Base-by-base conservation (phyloP, 768 basidiomycete genomes). In the Exsudoporus frostii region DNA sequence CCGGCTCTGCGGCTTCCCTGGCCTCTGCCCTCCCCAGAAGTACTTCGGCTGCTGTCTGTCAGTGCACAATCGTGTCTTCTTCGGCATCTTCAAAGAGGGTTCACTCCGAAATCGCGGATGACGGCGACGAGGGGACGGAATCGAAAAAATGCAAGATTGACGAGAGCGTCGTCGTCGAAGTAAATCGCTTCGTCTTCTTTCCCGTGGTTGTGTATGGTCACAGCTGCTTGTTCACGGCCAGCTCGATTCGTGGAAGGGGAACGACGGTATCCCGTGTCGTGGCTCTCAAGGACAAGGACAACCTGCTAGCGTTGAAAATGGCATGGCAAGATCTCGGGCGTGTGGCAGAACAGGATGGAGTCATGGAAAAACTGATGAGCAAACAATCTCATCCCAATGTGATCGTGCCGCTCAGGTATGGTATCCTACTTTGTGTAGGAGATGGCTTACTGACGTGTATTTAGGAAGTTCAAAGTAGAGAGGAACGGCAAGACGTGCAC, bases 181-280 rank as follows among this genome's bases (percentile, higher is more conserved):
- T 17, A 15, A 4, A 38, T n/a, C 41, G 32, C 0, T 1, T 40
- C 6, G 25, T 44, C 1, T 52, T 47, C 34, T 13, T 48, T 8
- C 55, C 51, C 5, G 8, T 45, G 6, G 3, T 5, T 14, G 51
- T 48, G 32, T 40, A 45, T 25, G 51, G 51, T 4, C 15, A 50
- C n/a, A 3, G 38, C 2, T 47, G 45, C 19, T 2, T 56, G 22
- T 59, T 53, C 20, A 58, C 48, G 9, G 3, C 48, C 1, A 8
- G 51, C 20, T 62, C 56, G 1, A 47, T 62, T 41, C 55, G 59
- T n/a, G 56, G 61, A 8, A 24, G 54, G 4, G 48, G 49, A 19
- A 55, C 54, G 8, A 50, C 50, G 1, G 51, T 61, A 3, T 63
- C 49, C 17, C 32, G 36, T 5, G 54, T 56, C 6, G 13, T 50